These are phyloP conservation scores for Neofusicoccum cordaticola DNA, from an alignment of 2,329 filamentous ascomycete genomes.

Conservation along the genomic window DNA sequence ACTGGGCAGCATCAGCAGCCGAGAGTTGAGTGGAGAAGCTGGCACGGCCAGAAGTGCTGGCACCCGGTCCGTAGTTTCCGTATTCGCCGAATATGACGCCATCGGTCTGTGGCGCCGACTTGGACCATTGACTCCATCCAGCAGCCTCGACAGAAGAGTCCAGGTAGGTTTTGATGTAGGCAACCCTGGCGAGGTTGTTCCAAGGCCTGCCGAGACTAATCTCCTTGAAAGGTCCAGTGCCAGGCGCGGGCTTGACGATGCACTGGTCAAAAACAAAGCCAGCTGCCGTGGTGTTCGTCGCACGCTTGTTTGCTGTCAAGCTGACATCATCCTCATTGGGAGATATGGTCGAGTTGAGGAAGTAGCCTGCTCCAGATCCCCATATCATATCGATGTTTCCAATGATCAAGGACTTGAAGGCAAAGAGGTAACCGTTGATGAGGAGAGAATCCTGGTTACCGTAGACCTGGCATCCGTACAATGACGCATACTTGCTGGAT, in stretches of 20 bases:
- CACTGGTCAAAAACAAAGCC: conserved; percentile 56
- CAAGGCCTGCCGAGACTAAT: conserved; percentile 51
- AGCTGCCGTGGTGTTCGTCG: conserved; percentile 35
- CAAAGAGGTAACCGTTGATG: conserved; percentile 39
- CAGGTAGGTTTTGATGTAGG: conserved; percentile 50
- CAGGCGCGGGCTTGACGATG: conserved; percentile 39
- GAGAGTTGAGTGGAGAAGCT: conserved; percentile 22
- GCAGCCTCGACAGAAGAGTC: conserved; percentile 54
- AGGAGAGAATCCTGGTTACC: conserved; percentile 54
- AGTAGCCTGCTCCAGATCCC: conserved; percentile 45
- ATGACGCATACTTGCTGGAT: conserved; percentile 48
- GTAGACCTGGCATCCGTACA: conserved; percentile 53
- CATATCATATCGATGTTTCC: conserved; percentile 46
- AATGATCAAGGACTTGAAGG: conserved; percentile 40
- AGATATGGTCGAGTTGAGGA: conserved; percentile 39
- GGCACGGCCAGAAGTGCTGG: conserved; percentile 40
- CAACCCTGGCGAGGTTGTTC: conserved; percentile 45
- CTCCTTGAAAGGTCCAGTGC: conserved; percentile 29
- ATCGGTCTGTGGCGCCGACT: conserved; percentile 29
- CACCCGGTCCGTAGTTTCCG: conserved; percentile 55
- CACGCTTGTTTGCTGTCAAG: conserved; percentile 41
- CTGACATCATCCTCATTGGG: conserved; percentile 36
- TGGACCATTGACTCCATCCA: conserved; percentile 50
- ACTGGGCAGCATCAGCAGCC: conserved; percentile 32
- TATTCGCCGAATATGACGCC: conserved; percentile 44